phyloP scores from a whole-genome alignment of 768 basidiomycete genomes.

The Agaricus subrufescens region DNA sequence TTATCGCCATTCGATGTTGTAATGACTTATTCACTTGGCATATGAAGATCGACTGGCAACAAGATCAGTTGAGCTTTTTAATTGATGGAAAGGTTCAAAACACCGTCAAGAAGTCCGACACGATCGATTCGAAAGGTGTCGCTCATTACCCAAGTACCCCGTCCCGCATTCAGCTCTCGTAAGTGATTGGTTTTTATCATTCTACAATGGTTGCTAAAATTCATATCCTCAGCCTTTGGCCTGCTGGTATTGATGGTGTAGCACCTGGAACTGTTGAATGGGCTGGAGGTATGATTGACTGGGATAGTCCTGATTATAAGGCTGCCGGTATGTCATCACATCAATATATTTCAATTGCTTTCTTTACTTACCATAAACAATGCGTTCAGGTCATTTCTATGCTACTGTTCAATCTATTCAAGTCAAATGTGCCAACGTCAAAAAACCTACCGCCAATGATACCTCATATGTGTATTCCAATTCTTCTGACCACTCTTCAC shows the following conservation, averaged over 20 bases:
- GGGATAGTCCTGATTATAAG: conserved; percentile 72
- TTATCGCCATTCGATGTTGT: too few relatives aligned
- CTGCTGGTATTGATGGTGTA: conserved; percentile 62
- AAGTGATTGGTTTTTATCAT: conserved; percentile 13
- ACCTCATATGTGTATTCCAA: conserved; percentile 67
- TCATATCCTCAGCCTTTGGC: conserved; percentile 57
- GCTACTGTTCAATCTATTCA: conserved; percentile 56
- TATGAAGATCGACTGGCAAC: conserved; percentile 75
- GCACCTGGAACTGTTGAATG: conserved; percentile 71
- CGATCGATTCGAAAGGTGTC: conserved; percentile 45
- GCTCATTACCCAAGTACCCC: conserved; percentile 73
- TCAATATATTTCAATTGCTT: background rate
- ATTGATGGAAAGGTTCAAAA: conserved; percentile 73
- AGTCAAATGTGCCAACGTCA: conserved; percentile 57
- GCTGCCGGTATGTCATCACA: conserved; percentile 43
- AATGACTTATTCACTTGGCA: background rate
- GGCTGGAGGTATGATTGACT: conserved; percentile 82
- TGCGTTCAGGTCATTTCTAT: conserved; percentile 59
- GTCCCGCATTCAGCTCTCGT: conserved; percentile 78
- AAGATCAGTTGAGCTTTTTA: conserved; percentile 56
- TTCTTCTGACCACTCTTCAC: conserved; percentile 39
- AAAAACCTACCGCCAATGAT: conserved; percentile 34
- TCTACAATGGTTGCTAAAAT: background rate
- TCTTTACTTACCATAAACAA: background rate
- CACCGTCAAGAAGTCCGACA: conserved; percentile 58